A percentile compares a stretch with the other conserved stretches of the same genome.
Evolutionary conservation across 1,139 yeast genomes (phyloP).

Genomic region (Dujonia santamariae): DNA sequence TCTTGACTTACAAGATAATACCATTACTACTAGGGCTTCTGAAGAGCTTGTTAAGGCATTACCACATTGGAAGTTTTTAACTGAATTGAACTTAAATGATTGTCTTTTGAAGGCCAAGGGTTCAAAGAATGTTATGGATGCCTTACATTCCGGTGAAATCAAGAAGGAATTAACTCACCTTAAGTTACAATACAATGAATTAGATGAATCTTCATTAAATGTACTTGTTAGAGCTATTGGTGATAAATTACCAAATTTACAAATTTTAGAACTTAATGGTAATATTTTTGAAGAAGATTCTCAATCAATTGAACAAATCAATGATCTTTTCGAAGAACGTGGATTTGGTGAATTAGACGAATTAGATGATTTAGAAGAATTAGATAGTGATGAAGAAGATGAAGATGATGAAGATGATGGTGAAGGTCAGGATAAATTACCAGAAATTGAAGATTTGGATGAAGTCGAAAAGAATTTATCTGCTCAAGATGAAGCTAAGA

Average conservation of each 20-base stretch:
- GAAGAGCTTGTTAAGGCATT: conserved; percentile 46
- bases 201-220: conserved; percentile 63
- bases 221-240: conserved; percentile 52
- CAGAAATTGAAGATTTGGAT: conserved; percentile 51
- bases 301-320: conserved; percentile 31
- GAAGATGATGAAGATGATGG: conserved; percentile 69
- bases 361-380: conserved; percentile 89
- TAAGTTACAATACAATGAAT: conserved; percentile 86
- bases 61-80: conserved; percentile 41
- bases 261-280: conserved; percentile 81
- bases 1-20: conserved; percentile 91
- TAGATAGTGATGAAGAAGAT: conserved; percentile 81
- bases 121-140: conserved; percentile 50
- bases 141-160: conserved; percentile 37
- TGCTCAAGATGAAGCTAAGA: conserved; percentile 35
- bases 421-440: conserved; percentile 49
- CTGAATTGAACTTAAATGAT: conserved; percentile 84
- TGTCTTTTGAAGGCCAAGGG: conserved; percentile 83
- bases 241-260: conserved; percentile 57
- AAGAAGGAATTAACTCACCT: conserved; percentile 48
- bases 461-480: conserved; percentile 60
- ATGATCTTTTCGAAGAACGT: conserved; percentile 62
- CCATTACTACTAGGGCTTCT: conserved; percentile 81
- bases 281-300: conserved; percentile 64
- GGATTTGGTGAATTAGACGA: conserved; percentile 86